Evolutionary conservation across 1,284 basidiomycete genomes (phyloP), one percentile per base, ranked within the genome.

Genomic region (Wallemia ichthyophaga): DNA sequence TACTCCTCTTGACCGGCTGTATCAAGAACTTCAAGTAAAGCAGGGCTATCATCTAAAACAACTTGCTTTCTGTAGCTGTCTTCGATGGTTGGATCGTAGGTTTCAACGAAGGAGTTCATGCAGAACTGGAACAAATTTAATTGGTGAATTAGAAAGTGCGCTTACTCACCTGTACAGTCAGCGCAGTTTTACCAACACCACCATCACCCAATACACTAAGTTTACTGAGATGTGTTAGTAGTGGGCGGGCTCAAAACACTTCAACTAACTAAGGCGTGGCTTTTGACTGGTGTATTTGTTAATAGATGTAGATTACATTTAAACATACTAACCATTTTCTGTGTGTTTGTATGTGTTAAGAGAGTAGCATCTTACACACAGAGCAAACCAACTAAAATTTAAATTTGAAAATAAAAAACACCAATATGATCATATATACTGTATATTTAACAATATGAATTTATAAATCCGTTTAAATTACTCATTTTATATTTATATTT

Each of bases 1-100:
- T 89, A 91, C 70, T 91, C 87, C 82, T 91, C 86, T 78, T 91
- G 87, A 25, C 87, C 87, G 56, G 87, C 86, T 63, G 86, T 89
- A 71, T 92, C 87, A 67, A 91, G 82, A 62, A 92, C 85, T 69
- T 91, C 87, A 63, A 91, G 78, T 69, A 87, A 82, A 71, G 85
- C 88, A 77, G 87, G 86, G 66, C 81, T 78, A 66, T 87, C 85
- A 71, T 89, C 86, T 63, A 91, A 85, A 61, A 87, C 80, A 66
- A 88, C 76, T 69, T 88, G 85, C 17, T 89, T 89, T 65, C 86
- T 78, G 72, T 91, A 91, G 63, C 85, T 86, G 70, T 91, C 87
- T 73, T 92, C 87, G 78, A 92, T 92, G 65, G 87, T 92, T 59
- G 84, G 83, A 73, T 85, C 83, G 70, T 84, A 85, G 60, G 83